Base-by-base conservation (phyloP, 2,329 filamentous ascomycete genomes). In the Calycina marina region DNA sequence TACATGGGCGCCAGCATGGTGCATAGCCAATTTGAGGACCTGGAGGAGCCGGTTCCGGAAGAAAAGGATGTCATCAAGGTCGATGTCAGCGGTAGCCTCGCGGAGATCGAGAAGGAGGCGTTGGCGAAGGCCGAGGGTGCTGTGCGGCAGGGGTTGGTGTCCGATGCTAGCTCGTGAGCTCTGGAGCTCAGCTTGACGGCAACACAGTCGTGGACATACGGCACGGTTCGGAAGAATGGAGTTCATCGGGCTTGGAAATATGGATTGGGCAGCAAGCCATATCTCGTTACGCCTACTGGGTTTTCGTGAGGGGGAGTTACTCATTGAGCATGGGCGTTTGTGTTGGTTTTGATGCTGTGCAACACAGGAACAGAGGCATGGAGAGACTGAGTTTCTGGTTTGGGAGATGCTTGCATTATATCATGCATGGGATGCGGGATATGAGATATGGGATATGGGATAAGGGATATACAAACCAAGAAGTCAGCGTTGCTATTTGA, bases 1-100 rank as follows among this genome's bases (percentile, higher is more conserved):
- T 98, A 90, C 58, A 94, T 98, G 86, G 88, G 90, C 48, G 79
- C 83, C 45, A 72, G 73, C 48, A 96, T 98, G 88, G 86, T 98
- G 6, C 76, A 80, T 49, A 93, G 84, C 58, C 90, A 98, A 54
- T 79, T 96, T 44, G 72, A 77, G 40, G 78, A 75, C 32, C 67
- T 98, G n/a, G 88, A 98, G 59, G 73, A 78, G 40, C 90, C 90
- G 0, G 65, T 65, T 31, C 56, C 59, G 28, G 72, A 82, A 34
- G 80, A 85, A 51, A 65, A 56, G 14, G 82, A 90, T 55, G 77
- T 81, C 39, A 65, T 85, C 40, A 71, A 62, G 34, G 62, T 88
- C 37, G 77, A 85, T 51, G 77, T 80, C 34, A 72, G 69, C 59
- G 56, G 63, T 36, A 50, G 66, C 33, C 42, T 67, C 44, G 59